These are phyloP conservation scores for Globisporangium radiosum DNA, from an alignment of 352 stramenopile species.

Conservation along the genomic window DNA sequence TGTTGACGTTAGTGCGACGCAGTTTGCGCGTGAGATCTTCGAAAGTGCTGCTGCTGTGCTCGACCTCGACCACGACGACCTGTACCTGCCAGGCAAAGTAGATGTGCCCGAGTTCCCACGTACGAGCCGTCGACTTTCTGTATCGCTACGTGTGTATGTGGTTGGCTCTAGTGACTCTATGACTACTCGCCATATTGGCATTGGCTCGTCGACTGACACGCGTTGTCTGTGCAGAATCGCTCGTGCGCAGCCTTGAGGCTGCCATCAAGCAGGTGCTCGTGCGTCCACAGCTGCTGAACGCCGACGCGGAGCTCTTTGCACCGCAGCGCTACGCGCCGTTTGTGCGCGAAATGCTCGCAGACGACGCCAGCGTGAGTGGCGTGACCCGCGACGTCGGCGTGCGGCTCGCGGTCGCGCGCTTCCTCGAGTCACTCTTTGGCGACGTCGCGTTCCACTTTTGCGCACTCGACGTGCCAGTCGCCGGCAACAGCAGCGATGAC, in stretches of 20 bases:
- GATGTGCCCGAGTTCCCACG: constrained; percentile 66
- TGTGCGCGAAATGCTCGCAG: constrained; percentile 21
- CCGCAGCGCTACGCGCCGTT: constrained; percentile 19
- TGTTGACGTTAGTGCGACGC: background rate
- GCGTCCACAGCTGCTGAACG: constrained; percentile 26
- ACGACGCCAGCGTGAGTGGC: background rate
- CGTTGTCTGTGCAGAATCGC: constrained; percentile 25
- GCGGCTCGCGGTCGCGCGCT: constrained; percentile 40
- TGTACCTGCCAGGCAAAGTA: constrained; percentile 55
- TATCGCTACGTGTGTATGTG: too few species aligned
- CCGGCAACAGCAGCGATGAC: constrained; percentile 14
- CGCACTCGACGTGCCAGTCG: constrained; percentile 23
- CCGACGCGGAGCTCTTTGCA: constrained; percentile 47
- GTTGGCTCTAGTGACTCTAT: too few species aligned
- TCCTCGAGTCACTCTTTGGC: constrained; percentile 60
- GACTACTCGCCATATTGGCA: too few species aligned
- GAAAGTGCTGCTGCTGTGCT: constrained; percentile 45
- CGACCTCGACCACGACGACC: constrained; percentile 63
- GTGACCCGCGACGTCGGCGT: constrained; percentile 18
- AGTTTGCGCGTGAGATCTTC: constrained; percentile 40
- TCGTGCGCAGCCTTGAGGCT: constrained; percentile 46
- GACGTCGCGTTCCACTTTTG: constrained; percentile 57
- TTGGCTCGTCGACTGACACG: background rate
- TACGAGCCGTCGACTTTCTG: constrained; percentile 14
- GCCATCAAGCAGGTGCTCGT: constrained; percentile 32